Percentiles rank a stretch among this genome's conserved stretches.
Evolutionary conservation across 371 early-diverging fungal genomes (phyloP).

Genomic region (Rhizomucor miehei): DNA sequence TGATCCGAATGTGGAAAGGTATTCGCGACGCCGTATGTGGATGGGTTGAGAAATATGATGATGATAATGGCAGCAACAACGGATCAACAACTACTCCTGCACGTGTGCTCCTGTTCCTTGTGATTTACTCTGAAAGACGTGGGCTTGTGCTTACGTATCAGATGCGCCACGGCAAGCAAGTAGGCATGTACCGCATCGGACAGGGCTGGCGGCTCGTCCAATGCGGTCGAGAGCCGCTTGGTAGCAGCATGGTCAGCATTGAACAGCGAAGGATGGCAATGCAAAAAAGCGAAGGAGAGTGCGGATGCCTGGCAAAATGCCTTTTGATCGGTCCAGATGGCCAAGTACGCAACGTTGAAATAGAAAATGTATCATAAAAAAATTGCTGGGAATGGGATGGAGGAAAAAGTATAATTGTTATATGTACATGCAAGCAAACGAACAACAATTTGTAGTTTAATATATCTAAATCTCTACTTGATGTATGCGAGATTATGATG

Average conservation of each 20-base stretch:
- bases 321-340: conserved; percentile 57
- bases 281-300: conserved; percentile 20
- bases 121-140: conserved; percentile 58
- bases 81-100: conserved; percentile 3
- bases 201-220: conserved; percentile 53
- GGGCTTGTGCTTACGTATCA: conserved; percentile 59
- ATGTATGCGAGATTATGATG: too few species aligned
- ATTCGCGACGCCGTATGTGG: conserved; percentile 64
- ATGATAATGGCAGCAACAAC: conserved; percentile 8
- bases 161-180: conserved; percentile 61
- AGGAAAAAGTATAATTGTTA: conserved; percentile 2
- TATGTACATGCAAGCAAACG: background rate
- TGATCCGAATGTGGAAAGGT: conserved; percentile 70
- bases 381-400: too few species aligned
- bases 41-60: conserved; percentile 52
- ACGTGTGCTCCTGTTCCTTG: conserved; percentile 46
- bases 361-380: conserved; percentile 13
- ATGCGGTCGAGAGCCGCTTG: conserved; percentile 37
- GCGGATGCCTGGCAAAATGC: conserved; percentile 44
- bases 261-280: conserved; percentile 24
- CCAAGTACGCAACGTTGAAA: conserved; percentile 43
- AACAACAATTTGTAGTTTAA: background rate
- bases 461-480: too few species aligned
- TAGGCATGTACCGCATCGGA: conserved; percentile 58
- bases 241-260: conserved; percentile 36